A percentile compares a stretch with the other conserved stretches of the same genome.
phyloP scores from a whole-genome alignment of 2,329 filamentous ascomycete genomes.

The Pyrenophora teres region DNA sequence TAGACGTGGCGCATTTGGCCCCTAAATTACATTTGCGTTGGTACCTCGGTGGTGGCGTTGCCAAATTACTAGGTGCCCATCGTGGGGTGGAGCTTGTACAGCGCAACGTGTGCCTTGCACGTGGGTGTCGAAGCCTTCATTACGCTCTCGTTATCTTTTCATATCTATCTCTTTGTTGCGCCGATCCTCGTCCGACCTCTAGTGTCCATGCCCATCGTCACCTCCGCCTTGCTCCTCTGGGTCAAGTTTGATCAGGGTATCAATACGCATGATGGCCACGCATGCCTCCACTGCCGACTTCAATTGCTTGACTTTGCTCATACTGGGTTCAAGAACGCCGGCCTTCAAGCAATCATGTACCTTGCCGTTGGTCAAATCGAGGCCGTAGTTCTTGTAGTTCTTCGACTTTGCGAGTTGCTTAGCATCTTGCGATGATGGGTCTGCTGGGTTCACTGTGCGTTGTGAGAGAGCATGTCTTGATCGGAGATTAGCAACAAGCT shows the following conservation, averaged over 20 bases:
- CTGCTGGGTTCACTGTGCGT: constrained; percentile 73
- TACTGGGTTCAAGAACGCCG: constrained; percentile 92
- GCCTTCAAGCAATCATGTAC: constrained; percentile 93
- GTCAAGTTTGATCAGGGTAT: constrained; percentile 97
- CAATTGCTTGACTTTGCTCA: constrained; percentile 97
- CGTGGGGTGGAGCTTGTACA: background rate
- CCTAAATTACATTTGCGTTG: background rate
- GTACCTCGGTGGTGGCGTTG: background rate
- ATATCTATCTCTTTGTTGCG: constrained; percentile 7
- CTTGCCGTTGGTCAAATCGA: constrained; percentile 87
- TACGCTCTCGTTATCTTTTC: constrained; percentile 18
- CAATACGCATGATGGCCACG: constrained; percentile 98
- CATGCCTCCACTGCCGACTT: constrained; percentile 99
- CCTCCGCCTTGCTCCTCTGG: constrained; percentile 75
- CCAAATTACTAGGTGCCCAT: background rate
- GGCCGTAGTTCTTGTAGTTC: constrained; percentile 97
- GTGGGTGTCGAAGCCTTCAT: constrained; percentile 16
- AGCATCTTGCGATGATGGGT: constrained; percentile 69
- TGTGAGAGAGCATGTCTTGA: constrained; percentile 93
- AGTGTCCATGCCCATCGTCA: constrained; percentile 88
- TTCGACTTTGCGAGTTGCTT: constrained; percentile 91
- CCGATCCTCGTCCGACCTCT: constrained; percentile 6
- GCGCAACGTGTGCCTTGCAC: constrained; percentile 6
- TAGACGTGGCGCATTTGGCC: background rate
- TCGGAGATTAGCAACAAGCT: constrained; percentile 92